Evolutionary conservation across 768 basidiomycete species (phyloP), one percentile per base, ranked within the genome.

Genomic region (Porpolomopsis calyptriformis): DNA sequence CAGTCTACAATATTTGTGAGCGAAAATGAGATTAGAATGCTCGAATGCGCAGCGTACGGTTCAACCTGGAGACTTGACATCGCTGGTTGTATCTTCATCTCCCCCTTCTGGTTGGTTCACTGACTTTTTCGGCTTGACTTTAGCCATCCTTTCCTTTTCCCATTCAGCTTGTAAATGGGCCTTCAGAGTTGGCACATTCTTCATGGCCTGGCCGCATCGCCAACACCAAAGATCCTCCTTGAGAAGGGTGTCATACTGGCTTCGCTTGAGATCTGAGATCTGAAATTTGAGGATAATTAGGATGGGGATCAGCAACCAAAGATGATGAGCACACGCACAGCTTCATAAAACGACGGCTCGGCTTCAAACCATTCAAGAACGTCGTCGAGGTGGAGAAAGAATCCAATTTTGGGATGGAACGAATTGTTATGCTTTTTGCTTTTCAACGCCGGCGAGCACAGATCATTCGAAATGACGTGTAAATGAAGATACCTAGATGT

Each of bases 401-500:
- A 94, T 1, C 86, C 89, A 16, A 76, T 68, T 40, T 77, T 76
- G 0, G 91, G 91, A 55, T 85, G 82, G 64, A 93, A 96, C 4
- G 87, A 85, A 56, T 93, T 92, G 64, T 89, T 86, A 53, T 96
- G 92, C 57, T 83, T 86, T 69, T 94, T 96, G 46, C 69, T 74
- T 65, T 92, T 94, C 68, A 93, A 63, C 43, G 64, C 66, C 7
- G 76, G 71, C 0, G 82, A 82, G 45, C 71, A 70, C 27, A 91
- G 59, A 57, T 96, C 92, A 4, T 76, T 71, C 3, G 90, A 91
- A 31, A 96, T 64, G 43, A 96, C 77, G 57, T 96, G 92, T 9
- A 94, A 61, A 57, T 96, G 88, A 2, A 91, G 49, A 59, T 91
- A 88, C 26, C 42, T 45, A 29, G 35, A 36, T 35, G 51, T 47